Evolutionary conservation across 129 eudicot species (phyloP).

Genomic region (Flaveria ramosissima): DNA sequence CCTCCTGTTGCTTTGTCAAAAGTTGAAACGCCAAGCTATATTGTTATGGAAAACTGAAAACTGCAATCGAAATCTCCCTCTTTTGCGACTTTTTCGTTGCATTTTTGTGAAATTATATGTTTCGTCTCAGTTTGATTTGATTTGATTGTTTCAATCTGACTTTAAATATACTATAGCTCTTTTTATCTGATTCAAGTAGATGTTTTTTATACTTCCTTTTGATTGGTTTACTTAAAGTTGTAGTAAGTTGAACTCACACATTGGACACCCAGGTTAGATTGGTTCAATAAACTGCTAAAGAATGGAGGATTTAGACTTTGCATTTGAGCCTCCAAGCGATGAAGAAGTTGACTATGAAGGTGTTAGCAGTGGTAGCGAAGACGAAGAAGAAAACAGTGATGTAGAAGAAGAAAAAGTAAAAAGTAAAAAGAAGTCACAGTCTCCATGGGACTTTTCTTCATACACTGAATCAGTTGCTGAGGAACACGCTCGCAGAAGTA

Average conservation of each 20-base stretch:
- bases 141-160: neutral
- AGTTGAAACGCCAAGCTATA: neutral
- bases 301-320: constrained; percentile 46
- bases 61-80: neutral
- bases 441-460: constrained; percentile 95
- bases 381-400: constrained; percentile 33
- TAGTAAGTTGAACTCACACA: neutral
- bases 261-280: neutral
- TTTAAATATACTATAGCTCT: neutral
- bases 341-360: constrained; percentile 62
- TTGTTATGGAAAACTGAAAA: neutral
- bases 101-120: neutral
- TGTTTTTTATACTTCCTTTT: neutral
- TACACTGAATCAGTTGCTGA: constrained; percentile 81
- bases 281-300: neutral
- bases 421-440: constrained; percentile 45
- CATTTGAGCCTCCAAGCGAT: constrained; percentile 83
- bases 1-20: neutral
- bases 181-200: neutral
- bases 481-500: constrained; percentile 79
- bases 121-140: neutral
- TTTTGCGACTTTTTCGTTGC: too few species aligned
- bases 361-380: constrained; percentile 24
- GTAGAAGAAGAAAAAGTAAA: constrained; percentile 39
- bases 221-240: neutral